Evolutionary conservation across 805 yeast species (phyloP).

Genomic region (Lipomyces spencermartinsiae): DNA sequence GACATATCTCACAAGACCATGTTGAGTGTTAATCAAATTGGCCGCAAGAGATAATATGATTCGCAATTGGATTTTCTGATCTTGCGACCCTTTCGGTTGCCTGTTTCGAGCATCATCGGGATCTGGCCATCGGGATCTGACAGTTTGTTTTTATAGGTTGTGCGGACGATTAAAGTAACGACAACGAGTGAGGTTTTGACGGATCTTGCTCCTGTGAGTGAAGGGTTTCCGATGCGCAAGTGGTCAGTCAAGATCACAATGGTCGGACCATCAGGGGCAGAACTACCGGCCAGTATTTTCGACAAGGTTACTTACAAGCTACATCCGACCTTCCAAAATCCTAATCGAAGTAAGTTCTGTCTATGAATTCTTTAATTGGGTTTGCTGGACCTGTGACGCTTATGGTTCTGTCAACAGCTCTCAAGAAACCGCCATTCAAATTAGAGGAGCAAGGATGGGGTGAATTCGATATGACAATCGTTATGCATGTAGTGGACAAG

Average conservation of each 20-base stretch:
- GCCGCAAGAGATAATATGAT: neutral
- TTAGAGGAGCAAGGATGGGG: conserved; percentile 98
- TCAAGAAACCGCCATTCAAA: conserved; percentile 83
- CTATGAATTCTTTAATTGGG: neutral
- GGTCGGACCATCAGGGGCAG: conserved; percentile 80
- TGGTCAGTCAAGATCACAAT: conserved; percentile 84
- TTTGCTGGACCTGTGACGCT: neutral
- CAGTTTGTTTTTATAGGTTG: conserved; percentile 22
- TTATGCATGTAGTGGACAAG: conserved; percentile 77
- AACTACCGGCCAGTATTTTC: conserved; percentile 82
- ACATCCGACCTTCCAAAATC: conserved; percentile 94
- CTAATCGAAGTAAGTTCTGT: conserved; percentile 58
- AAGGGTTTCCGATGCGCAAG: conserved; percentile 90
- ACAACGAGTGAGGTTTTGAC: conserved; percentile 58
- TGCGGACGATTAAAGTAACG: conserved; percentile 33
- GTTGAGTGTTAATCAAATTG: neutral
- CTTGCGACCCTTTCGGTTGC: neutral
- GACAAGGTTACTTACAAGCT: conserved; percentile 92
- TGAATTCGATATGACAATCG: conserved; percentile 87
- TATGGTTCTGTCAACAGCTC: conserved; percentile 44
- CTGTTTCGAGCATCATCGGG: neutral
- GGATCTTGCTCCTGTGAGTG: conserved; percentile 84
- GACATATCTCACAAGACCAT: neutral
- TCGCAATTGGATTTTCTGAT: neutral
- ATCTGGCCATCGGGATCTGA: neutral